Conservation (phyloP, 495 filamentous ascomycete genomes). For the Aspergillus cristatus region DNA sequence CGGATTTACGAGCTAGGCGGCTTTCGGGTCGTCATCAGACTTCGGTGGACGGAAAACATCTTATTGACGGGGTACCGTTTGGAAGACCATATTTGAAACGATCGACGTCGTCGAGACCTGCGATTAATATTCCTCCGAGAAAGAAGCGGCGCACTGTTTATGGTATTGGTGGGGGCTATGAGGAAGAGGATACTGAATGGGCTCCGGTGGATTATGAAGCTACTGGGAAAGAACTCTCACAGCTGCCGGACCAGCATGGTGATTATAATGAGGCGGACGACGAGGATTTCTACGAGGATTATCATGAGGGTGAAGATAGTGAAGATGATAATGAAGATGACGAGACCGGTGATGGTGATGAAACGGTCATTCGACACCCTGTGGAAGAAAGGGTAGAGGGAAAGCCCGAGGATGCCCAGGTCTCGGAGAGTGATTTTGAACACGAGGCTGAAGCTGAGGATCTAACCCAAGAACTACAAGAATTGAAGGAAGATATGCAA, state of each 20-base stretch:
- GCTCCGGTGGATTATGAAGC: slow-evolving; percentile 14
- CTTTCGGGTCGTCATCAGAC: slow-evolving; percentile 81
- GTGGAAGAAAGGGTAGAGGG: slow-evolving; percentile 7
- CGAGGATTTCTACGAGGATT: slow-evolving; percentile 16
- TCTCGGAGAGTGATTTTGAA: slow-evolving; percentile 23
- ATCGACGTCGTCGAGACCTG: slow-evolving; percentile 48
- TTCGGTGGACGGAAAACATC: slow-evolving; percentile 64
- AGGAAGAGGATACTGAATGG: slow-evolving; percentile 33
- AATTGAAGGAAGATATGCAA: slow-evolving; percentile 34
- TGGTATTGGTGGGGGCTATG: slow-evolving; percentile 17
- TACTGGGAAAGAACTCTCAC: slow-evolving; percentile 19
- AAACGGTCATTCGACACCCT: slow-evolving; percentile 32
- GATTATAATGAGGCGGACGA: slow-evolving; percentile 9
- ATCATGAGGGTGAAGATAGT: slow-evolving; percentile 12
- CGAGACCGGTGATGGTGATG: slow-evolving; percentile 29
- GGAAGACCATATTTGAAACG: slow-evolving; percentile 60
- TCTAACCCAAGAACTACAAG: slow-evolving; percentile 33
- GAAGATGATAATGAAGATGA: slow-evolving; percentile 13
- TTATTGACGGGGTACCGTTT: slow-evolving; percentile 85
- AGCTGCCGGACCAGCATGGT: slow-evolving; percentile 17
- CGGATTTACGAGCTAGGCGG: slow-evolving; percentile 64
- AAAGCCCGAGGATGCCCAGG: slow-evolving; percentile 15
- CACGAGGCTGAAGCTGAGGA: slow-evolving; percentile 24
- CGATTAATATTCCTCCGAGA: slow-evolving; percentile 62
- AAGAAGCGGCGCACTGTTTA: slow-evolving; percentile 55